Conservation (phyloP, 495 filamentous ascomycete species). For the Sphaerosporella brunnea region DNA sequence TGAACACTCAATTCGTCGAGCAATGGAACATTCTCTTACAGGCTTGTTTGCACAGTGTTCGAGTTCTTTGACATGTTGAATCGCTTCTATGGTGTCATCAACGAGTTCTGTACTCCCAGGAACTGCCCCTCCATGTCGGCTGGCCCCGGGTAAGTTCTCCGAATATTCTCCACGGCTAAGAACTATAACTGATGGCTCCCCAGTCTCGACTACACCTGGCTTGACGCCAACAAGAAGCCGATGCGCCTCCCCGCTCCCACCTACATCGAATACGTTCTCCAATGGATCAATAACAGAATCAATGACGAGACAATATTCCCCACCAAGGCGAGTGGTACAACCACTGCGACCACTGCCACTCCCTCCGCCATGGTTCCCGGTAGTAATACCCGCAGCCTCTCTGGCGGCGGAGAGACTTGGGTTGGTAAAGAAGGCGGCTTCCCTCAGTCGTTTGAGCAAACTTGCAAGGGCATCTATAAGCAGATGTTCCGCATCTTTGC, state of each 20-base stretch:
- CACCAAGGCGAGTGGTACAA: constrained; percentile 34
- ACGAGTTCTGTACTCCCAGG: constrained; percentile 43
- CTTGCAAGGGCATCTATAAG: constrained; percentile 57
- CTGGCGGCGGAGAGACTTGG: constrained; percentile 35
- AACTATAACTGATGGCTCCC: too few species aligned
- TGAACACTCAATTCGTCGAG: neutral
- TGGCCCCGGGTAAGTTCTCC: constrained; percentile 40
- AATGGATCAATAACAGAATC: constrained; percentile 58
- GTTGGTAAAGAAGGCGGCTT: constrained; percentile 59
- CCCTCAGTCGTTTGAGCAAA: constrained; percentile 51
- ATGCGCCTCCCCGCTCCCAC: constrained; percentile 43
- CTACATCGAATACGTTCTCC: constrained; percentile 58
- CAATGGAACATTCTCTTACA: constrained; percentile 3
- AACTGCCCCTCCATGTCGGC: constrained; percentile 61
- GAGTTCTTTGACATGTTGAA: constrained; percentile 27
- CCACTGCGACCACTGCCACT: constrained; percentile 31
- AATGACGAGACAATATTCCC: constrained; percentile 55
- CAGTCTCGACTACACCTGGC: constrained; percentile 60
- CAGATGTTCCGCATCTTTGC: constrained; percentile 72
- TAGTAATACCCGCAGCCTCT: constrained; percentile 3
- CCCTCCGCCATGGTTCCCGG: constrained; percentile 28
- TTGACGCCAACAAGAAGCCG: constrained; percentile 35
- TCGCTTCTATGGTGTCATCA: constrained; percentile 24
- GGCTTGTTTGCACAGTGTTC: constrained; percentile 13
- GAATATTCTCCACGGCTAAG: too few species aligned